Evolutionary conservation across 139 green algal genomes (phyloP).

Genomic region (Zygnema circumcarinatum): DNA sequence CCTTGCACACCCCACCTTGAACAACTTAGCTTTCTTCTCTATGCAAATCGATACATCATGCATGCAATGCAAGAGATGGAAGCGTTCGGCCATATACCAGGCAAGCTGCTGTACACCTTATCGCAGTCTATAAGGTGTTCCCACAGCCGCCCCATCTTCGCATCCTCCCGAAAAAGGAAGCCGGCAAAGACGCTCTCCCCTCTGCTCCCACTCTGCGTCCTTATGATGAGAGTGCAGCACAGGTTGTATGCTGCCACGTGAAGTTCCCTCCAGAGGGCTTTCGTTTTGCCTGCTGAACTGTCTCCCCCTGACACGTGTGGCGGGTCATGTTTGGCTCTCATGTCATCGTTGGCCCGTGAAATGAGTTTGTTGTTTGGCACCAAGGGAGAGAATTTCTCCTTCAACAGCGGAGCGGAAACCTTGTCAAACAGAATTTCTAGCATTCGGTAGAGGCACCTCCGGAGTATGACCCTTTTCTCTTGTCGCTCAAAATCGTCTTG

Average conservation of each 20-base stretch:
- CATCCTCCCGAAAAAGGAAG: slow-evolving; percentile 2
- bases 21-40: neutral
- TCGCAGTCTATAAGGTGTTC: slow-evolving; percentile 11
- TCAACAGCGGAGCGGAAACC: neutral
- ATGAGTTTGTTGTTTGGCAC: neutral
- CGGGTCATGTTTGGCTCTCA: neutral
- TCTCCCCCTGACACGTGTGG: neutral
- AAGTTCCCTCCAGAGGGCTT: slow-evolving; percentile 19
- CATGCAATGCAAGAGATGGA: neutral
- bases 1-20: neutral
- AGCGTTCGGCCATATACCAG: neutral
- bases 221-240: slow-evolving; percentile 8
- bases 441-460: neutral
- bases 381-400: neutral
- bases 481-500: neutral
- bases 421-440: neutral
- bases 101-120: neutral
- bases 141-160: neutral
- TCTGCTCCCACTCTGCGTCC: neutral
- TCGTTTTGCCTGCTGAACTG: neutral
- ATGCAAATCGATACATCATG: neutral
- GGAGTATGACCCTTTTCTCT: neutral
- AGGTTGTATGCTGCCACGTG: slow-evolving; percentile 22
- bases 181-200: slow-evolving; percentile 1
- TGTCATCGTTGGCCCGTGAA: neutral